phyloP scores from a whole-genome alignment of 208 protist species.

The Angomonas ambiguus region DNA sequence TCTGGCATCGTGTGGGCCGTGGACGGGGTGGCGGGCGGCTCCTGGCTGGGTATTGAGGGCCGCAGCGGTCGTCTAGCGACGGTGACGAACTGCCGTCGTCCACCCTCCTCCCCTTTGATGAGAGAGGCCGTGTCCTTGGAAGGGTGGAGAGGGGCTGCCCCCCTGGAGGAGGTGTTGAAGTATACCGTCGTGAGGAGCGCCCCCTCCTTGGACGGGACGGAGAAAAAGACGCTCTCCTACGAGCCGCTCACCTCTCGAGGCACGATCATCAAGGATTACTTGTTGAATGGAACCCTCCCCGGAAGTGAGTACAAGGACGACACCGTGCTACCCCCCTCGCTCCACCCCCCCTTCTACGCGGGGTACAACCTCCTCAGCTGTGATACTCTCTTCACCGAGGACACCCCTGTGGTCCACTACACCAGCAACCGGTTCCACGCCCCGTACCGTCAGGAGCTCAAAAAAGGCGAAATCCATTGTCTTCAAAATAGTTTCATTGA shows the following conservation, averaged over 20 bases:
- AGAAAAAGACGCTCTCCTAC: constrained; percentile 25
- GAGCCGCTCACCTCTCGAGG: constrained; percentile 34
- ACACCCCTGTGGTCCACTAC: constrained; percentile 24
- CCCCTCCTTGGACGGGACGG: constrained; percentile 12
- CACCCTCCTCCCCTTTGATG: constrained; percentile 33
- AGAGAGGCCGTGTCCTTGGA: neutral
- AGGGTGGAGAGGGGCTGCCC: constrained; percentile 39
- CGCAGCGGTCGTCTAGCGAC: constrained; percentile 41
- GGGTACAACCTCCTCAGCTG: constrained; percentile 58
- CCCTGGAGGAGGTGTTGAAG: constrained; percentile 26
- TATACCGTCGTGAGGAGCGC: constrained; percentile 23
- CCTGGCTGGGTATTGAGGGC: constrained; percentile 63
- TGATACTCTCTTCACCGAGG: constrained; percentile 12
- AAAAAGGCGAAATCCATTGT: constrained; percentile 31
- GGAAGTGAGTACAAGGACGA: neutral
- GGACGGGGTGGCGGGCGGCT: constrained; percentile 44
- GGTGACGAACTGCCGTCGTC: constrained; percentile 52
- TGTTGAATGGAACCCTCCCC: constrained; percentile 21
- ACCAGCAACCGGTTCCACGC: constrained; percentile 47
- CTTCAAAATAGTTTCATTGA: constrained; percentile 59
- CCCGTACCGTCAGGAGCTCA: constrained; percentile 16
- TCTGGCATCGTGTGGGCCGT: constrained; percentile 43
- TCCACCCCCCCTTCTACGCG: constrained; percentile 41
- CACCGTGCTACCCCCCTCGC: constrained; percentile 4
- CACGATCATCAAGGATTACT: constrained; percentile 36